These are phyloP conservation scores for Fonsecaea pedrosoi DNA, from an alignment of 2,329 filamentous ascomycete species.

Conservation along the genomic window DNA sequence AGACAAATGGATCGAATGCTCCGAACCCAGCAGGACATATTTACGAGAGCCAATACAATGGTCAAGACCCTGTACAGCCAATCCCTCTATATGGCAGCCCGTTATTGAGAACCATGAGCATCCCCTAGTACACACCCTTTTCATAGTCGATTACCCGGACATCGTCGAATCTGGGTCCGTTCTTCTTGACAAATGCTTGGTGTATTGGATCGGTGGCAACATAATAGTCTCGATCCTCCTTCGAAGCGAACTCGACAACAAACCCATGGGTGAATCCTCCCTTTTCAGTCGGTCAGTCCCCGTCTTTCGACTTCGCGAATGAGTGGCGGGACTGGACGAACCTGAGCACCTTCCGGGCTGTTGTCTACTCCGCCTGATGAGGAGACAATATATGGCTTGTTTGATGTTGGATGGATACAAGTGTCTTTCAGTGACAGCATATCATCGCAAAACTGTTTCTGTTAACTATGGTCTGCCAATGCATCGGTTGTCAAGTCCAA, in stretches of 20 bases:
- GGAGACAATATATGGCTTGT: constrained; percentile 66
- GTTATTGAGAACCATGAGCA: constrained; percentile 6
- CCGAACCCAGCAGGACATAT: constrained; percentile 1
- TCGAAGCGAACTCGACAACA: constrained; percentile 69
- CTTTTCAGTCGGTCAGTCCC: constrained; percentile 46
- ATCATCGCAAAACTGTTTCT: constrained; percentile 58
- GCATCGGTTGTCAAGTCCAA: constrained; percentile 46
- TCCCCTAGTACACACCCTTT: constrained; percentile 56
- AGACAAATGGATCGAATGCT: background rate
- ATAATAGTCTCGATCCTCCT: constrained; percentile 73
- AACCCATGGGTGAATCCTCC: constrained; percentile 72
- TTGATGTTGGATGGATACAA: constrained; percentile 66
- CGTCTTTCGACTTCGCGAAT: background rate
- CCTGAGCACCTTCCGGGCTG: constrained; percentile 66
- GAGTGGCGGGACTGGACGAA: constrained; percentile 45
- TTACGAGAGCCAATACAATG: background rate
- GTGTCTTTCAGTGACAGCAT: constrained; percentile 64
- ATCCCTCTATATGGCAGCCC: background rate
- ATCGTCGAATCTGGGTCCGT: constrained; percentile 53
- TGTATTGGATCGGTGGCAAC: constrained; percentile 69
- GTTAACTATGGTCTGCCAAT: background rate
- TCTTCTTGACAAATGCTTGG: constrained; percentile 62
- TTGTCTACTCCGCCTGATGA: constrained; percentile 67
- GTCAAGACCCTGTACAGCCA: background rate
- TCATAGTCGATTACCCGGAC: constrained; percentile 67